phyloP scores from a whole-genome alignment of 1,284 basidiomycete species.

The Volvariella surrecta region DNA sequence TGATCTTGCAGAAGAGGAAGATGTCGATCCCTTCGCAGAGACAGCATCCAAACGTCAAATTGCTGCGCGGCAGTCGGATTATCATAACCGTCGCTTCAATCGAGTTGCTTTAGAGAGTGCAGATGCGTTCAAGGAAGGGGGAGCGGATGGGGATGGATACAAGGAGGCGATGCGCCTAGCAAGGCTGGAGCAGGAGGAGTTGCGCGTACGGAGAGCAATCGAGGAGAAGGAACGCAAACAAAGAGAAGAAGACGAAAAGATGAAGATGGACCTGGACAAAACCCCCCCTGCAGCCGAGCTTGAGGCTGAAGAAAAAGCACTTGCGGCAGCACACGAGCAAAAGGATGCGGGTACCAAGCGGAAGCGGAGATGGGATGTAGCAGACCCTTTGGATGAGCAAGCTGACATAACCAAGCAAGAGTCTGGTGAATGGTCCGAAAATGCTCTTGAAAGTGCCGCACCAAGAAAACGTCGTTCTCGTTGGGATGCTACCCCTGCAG shows the following conservation, averaged over 20 bases:
- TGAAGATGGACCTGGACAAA: constrained; percentile 81
- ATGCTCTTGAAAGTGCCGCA: constrained; percentile 60
- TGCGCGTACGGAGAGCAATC: constrained; percentile 75
- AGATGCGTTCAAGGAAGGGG: constrained; percentile 74
- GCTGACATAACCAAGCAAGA: constrained; percentile 50
- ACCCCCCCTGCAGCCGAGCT: constrained; percentile 78
- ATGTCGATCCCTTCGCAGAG: constrained; percentile 90
- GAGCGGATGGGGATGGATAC: constrained; percentile 75
- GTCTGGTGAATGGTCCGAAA: constrained; percentile 64
- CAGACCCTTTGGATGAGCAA: constrained; percentile 53
- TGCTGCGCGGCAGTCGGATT: constrained; percentile 90
- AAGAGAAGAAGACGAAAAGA: constrained; percentile 63
- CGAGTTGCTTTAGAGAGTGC: constrained; percentile 71
- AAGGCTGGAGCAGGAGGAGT: constrained; percentile 91
- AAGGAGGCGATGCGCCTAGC: constrained; percentile 94
- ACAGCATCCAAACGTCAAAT: constrained; percentile 91
- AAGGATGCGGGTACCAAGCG: constrained; percentile 49
- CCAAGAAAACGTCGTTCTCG: constrained; percentile 89
- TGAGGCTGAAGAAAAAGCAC: constrained; percentile 58
- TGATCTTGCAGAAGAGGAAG: constrained; percentile 85
- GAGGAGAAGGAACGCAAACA: constrained; percentile 82
- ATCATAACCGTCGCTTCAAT: constrained; percentile 88
- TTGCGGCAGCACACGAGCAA: constrained; percentile 49
- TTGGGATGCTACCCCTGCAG: constrained; percentile 88
- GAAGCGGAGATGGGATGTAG: constrained; percentile 84